phyloP scores from a whole-genome alignment of 202 grass and related monocot species.

The Zizania palustris region DNA sequence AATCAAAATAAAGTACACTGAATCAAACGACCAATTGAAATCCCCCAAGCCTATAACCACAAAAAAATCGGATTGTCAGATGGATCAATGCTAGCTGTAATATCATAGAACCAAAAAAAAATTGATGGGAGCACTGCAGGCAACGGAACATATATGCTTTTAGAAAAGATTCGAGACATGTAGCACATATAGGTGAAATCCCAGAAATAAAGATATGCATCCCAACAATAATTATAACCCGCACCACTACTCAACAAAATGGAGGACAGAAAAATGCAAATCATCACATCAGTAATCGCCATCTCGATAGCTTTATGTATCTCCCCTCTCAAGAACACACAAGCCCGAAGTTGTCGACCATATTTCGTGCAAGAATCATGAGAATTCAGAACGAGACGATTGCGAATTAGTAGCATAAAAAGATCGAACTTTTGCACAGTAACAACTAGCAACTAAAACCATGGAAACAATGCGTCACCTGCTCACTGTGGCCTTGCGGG shows the following conservation, averaged over 20 bases:
- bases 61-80: slow-evolving; percentile 4
- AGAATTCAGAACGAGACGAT: background rate
- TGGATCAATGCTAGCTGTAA: background rate
- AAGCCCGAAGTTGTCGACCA: slow-evolving; percentile 1
- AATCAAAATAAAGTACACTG: slow-evolving; percentile 12
- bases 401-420: background rate
- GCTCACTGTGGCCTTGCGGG: slow-evolving; percentile 97
- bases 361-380: background rate
- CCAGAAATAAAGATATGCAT: slow-evolving; percentile 24
- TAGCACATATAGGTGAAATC: slow-evolving; percentile 17
- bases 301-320: slow-evolving; percentile 14
- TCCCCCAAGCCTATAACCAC: background rate
- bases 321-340: slow-evolving; percentile 3
- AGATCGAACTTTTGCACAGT: background rate
- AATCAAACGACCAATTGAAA: slow-evolving; percentile 25
- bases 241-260: slow-evolving; percentile 33
- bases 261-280: slow-evolving; percentile 26
- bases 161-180: slow-evolving; percentile 10
- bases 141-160: slow-evolving; percentile 23
- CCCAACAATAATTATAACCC: slow-evolving; percentile 35
- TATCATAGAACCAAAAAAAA: background rate
- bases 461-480: slow-evolving; percentile 48
- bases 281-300: background rate
- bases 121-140: background rate
- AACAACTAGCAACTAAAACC: background rate